Conservation (phyloP, 305 asterid genomes). For the Fraxinus paxiana region DNA sequence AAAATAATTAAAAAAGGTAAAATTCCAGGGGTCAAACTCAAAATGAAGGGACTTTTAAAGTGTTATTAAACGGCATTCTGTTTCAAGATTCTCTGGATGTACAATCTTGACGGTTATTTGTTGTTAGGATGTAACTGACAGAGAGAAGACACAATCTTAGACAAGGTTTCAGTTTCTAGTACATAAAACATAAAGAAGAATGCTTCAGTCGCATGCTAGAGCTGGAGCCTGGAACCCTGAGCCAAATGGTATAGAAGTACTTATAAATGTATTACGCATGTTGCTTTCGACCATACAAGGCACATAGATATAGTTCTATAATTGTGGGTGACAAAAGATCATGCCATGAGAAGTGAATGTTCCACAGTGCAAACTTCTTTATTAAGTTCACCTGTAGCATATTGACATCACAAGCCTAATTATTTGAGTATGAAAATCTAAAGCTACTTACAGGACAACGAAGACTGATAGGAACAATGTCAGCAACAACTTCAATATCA, state of each 20-base stretch:
- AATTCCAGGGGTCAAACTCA: background rate
- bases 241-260: background rate
- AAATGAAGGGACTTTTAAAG: background rate
- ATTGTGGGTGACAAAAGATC: background rate
- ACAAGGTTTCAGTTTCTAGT: background rate
- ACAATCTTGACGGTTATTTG: background rate
- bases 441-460: conserved; percentile 89
- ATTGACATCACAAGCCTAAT: conserved; percentile 11
- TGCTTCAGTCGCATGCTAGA: background rate
- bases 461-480: conserved; percentile 77
- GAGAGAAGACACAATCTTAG: background rate
- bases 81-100: background rate
- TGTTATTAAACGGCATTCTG: background rate
- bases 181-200: background rate
- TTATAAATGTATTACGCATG: conserved; percentile 1
- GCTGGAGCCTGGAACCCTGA: background rate
- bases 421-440: conserved; percentile 10
- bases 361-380: conserved; percentile 14
- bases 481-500: conserved; percentile 97
- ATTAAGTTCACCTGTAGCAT: conserved; percentile 14
- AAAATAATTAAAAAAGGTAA: background rate
- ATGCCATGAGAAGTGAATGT: background rate
- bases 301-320: background rate
- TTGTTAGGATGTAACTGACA: background rate
- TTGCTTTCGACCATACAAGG: background rate